Evolutionary conservation across 257 asterid species (phyloP).

Genomic region (Forsythia suspensa): DNA sequence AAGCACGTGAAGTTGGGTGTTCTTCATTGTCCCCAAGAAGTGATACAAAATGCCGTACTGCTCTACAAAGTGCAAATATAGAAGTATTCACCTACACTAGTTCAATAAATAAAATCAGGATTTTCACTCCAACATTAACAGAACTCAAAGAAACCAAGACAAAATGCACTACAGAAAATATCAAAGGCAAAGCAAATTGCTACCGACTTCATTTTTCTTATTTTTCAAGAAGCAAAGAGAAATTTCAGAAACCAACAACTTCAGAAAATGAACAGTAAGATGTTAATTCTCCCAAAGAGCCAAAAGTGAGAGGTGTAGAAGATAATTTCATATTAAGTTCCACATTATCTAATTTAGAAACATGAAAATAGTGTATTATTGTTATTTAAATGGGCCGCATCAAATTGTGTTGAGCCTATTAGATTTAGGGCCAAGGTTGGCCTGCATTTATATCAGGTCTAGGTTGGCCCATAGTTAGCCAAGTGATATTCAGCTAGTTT

Average conservation of each 20-base stretch:
- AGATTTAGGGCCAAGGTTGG: not conserved
- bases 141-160: not conserved
- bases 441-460: not conserved
- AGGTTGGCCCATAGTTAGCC: not conserved
- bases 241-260: not conserved
- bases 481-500: not conserved
- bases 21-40: conserved; percentile 34
- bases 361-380: not conserved
- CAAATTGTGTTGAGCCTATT: not conserved
- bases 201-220: conserved; percentile 12
- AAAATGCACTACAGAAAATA: conserved; percentile 9
- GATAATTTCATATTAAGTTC: not conserved
- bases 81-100: conserved; percentile 66
- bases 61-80: conserved; percentile 73
- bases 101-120: conserved; percentile 34
- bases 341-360: not conserved
- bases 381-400: not conserved
- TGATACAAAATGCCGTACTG: conserved; percentile 54
- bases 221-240: conserved; percentile 18
- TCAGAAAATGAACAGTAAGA: not conserved
- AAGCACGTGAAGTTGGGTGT: conserved; percentile 23
- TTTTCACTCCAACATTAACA: conserved; percentile 17
- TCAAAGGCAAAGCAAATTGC: conserved; percentile 10
- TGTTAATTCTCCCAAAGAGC: conserved; percentile 16
- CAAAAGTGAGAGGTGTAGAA: not conserved